These are phyloP conservation scores for Metschnikowia dekortorum DNA, from an alignment of 805 yeast species.

Conservation along the genomic window DNA sequence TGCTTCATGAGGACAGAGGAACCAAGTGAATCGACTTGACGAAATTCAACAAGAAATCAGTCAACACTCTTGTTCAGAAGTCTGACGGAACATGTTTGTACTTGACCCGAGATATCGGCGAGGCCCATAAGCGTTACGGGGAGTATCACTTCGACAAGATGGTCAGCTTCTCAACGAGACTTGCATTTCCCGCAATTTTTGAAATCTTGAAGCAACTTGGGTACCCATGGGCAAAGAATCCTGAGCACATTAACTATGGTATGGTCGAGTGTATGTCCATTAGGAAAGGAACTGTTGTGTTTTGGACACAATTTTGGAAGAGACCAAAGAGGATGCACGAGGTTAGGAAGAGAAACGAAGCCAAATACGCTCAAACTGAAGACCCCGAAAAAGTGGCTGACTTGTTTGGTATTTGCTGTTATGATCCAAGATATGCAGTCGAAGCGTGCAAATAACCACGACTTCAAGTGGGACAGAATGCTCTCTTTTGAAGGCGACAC, in stretches of 20 bases:
- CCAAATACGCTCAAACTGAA: conserved; percentile 86
- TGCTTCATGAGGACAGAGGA: conserved; percentile 84
- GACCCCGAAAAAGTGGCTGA: conserved; percentile 95
- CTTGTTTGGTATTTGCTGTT: conserved; percentile 89
- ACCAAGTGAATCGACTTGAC: conserved; percentile 85
- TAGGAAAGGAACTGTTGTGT: conserved; percentile 97
- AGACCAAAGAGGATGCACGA: conserved; percentile 92
- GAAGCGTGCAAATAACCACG: conserved; percentile 92
- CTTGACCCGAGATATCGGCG: conserved; percentile 94
- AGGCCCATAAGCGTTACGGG: conserved; percentile 85
- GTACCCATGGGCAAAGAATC: conserved; percentile 74
- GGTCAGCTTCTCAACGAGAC: conserved; percentile 97
- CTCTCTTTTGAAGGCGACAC: conserved; percentile 98
- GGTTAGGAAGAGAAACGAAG: conserved; percentile 89
- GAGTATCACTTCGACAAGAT: conserved; percentile 86
- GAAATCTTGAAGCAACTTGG: conserved; percentile 91
- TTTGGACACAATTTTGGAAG: conserved; percentile 88
- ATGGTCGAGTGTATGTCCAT: conserved; percentile 99
- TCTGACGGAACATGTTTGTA: conserved; percentile 94
- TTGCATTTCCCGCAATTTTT: conserved; percentile 90
- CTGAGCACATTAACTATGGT: conserved; percentile 89
- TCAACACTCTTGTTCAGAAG: conserved; percentile 88
- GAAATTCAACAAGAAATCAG: conserved; percentile 82
- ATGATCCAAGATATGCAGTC: conserved; percentile 99
- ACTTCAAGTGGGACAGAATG: conserved; percentile 98